Evolutionary conservation across 495 filamentous ascomycete species (phyloP).

Genomic region (Aspergillus bertholletiae): DNA sequence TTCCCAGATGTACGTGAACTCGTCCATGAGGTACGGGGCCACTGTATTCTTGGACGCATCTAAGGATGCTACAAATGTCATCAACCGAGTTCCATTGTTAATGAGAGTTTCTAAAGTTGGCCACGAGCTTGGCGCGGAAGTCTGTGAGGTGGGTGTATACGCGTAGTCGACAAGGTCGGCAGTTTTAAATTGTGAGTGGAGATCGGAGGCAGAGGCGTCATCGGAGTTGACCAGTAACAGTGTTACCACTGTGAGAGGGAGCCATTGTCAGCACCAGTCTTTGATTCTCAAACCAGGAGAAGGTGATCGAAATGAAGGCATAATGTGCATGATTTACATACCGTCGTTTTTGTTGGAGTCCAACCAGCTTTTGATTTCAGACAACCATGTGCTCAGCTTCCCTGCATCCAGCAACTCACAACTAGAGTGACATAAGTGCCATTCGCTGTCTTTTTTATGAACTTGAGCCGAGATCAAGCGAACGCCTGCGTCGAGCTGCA

Average conservation of each 20-base stretch:
- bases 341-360: constrained; percentile 65
- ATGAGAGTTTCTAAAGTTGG: constrained; percentile 69
- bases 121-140: constrained; percentile 51
- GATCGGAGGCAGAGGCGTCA: constrained; percentile 47
- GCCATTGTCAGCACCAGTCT: neutral
- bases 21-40: constrained; percentile 66
- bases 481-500: constrained; percentile 66
- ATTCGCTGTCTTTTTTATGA: constrained; percentile 53
- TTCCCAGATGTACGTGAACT: constrained; percentile 76
- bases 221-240: constrained; percentile 72
- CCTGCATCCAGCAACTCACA: constrained; percentile 67
- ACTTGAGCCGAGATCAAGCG: constrained; percentile 71
- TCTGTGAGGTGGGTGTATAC: constrained; percentile 49
- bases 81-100: constrained; percentile 55
- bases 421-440: constrained; percentile 63
- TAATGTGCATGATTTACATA: constrained; percentile 23
- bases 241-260: constrained; percentile 56
- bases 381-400: constrained; percentile 57
- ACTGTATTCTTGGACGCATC: constrained; percentile 30
- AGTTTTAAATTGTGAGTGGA: constrained; percentile 52
- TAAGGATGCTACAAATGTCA: constrained; percentile 61
- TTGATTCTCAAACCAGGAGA: neutral
- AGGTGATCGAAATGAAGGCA: too few species aligned
- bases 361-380: constrained; percentile 62
- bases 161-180: constrained; percentile 60